These are phyloP conservation scores for Mycena crocata DNA, from an alignment of 768 basidiomycete species.

Conservation along the genomic window DNA sequence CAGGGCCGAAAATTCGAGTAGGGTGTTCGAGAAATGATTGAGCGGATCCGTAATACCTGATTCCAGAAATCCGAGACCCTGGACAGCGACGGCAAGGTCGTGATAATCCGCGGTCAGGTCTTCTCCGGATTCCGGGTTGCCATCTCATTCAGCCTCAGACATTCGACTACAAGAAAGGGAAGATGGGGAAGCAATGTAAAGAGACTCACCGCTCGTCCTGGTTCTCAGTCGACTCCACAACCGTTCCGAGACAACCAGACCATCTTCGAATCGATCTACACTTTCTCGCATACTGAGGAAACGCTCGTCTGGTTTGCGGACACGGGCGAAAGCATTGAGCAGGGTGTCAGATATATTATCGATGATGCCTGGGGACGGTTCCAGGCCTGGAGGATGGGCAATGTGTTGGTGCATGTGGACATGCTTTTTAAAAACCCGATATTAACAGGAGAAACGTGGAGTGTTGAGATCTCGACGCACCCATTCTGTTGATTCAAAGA, in stretches of 20 bases:
- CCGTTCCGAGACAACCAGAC: constrained; percentile 83
- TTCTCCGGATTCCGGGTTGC: constrained; percentile 83
- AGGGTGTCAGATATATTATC: constrained; percentile 97
- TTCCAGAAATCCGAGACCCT: constrained; percentile 97
- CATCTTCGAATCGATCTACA: constrained; percentile 97
- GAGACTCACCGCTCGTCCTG: constrained; percentile 86
- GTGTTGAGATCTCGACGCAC: constrained; percentile 56
- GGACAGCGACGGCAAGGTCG: constrained; percentile 94
- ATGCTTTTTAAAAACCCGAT: constrained; percentile 62
- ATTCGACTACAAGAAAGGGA: constrained; percentile 49
- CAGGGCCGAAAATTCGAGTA: constrained; percentile 94
- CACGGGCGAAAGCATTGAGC: constrained; percentile 94
- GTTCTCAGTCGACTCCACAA: constrained; percentile 82
- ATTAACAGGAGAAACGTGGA: constrained; percentile 10
- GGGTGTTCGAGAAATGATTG: constrained; percentile 95
- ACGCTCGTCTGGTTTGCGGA: constrained; percentile 96
- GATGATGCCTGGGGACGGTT: constrained; percentile 81
- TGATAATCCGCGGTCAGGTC: constrained; percentile 98
- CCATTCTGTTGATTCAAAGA: constrained; percentile 99
- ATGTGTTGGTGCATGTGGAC: constrained; percentile 97
- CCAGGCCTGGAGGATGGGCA: constrained; percentile 91
- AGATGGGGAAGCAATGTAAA: constrained; percentile 34
- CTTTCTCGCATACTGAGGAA: constrained; percentile 92
- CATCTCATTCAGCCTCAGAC: constrained; percentile 91
- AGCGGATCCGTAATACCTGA: constrained; percentile 98